These are phyloP conservation scores for Amanita muscaria DNA, from an alignment of 768 basidiomycete genomes.

Conservation along the genomic window DNA sequence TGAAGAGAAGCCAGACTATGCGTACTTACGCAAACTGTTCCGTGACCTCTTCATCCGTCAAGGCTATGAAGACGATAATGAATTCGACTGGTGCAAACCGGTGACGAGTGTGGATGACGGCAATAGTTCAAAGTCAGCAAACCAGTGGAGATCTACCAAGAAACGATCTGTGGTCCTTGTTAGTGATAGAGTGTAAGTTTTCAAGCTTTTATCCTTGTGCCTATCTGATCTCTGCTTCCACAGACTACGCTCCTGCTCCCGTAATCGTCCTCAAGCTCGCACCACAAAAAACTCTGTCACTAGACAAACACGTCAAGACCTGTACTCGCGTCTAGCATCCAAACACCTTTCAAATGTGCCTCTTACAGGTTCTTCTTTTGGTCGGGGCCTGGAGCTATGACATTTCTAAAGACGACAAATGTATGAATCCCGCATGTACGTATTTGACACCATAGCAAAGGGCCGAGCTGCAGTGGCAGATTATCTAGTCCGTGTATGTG, in stretches of 20 bases:
- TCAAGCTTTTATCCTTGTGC: constrained; percentile 9
- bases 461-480: too few relatives aligned
- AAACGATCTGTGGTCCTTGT: constrained; percentile 79
- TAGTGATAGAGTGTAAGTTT: constrained; percentile 74
- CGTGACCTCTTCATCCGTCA: constrained; percentile 95
- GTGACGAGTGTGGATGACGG: constrained; percentile 62
- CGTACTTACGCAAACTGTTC: constrained; percentile 99
- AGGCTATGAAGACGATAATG: constrained; percentile 98
- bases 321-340: too few relatives aligned
- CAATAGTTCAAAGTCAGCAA: constrained; percentile 50
- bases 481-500: too few relatives aligned
- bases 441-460: too few relatives aligned
- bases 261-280: constrained; percentile 67
- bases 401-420: too few relatives aligned
- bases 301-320: too few relatives aligned
- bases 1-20: constrained; percentile 99
- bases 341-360: too few relatives aligned
- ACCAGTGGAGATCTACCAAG: constrained; percentile 71
- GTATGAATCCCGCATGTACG: too few relatives aligned
- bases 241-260: constrained; percentile 84
- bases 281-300: too few relatives aligned
- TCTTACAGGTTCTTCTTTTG: too few relatives aligned
- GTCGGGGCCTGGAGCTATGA: too few relatives aligned
- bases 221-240: constrained; percentile 12
- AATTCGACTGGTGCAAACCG: constrained; percentile 97